Base-by-base conservation (phyloP, 768 basidiomycete genomes). In the Suillus lakei region DNA sequence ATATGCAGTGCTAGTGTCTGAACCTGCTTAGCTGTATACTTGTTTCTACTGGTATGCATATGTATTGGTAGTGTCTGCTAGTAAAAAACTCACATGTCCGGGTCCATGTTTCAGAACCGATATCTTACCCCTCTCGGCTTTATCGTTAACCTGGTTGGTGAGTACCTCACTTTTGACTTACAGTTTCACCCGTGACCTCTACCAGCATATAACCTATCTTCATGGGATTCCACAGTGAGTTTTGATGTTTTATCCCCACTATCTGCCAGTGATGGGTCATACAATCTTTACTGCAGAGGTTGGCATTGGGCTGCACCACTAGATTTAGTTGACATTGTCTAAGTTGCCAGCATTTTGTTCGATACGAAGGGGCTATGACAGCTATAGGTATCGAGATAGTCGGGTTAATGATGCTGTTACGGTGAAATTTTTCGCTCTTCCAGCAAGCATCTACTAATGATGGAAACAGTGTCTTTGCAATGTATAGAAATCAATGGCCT, bases 51-150 rank as follows among this genome's bases (percentile, higher is more conserved):
- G 51, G 80, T 79, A 63, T 39, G 76, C 61, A 18, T 18, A 18
- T 18, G 16, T 23, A 60, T 23, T 50, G 26, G 26, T 12, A 16
- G 7, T 43, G 16, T 56, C 30, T n/a, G 12, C 13, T 16, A 28
- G 12, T 38, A 23, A 23, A 26, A 39, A 36, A 5, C 34, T 58
- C 23, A 38, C 5, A 26, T 28, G 38, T 41, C 23, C 18, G 44
- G 36, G 61, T 26, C 50, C 16, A 39, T 60, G 16, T 54, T 21
- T 18, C 30, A 90, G 88, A 90, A 89, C 68, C 84, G 88, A 30
- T 90, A 90, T 69, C 74, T 89, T 23, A 88, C 85, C 0, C 88
- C 88, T 0, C 74, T 89, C 3, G 86, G 85, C 1, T 90, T 90
- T 70, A 82, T 88, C 21, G 72, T 89, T 53, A 88, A 89, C 64